phyloP scores from a whole-genome alignment of 805 yeast genomes.

The Hanseniaspora lachancei region DNA sequence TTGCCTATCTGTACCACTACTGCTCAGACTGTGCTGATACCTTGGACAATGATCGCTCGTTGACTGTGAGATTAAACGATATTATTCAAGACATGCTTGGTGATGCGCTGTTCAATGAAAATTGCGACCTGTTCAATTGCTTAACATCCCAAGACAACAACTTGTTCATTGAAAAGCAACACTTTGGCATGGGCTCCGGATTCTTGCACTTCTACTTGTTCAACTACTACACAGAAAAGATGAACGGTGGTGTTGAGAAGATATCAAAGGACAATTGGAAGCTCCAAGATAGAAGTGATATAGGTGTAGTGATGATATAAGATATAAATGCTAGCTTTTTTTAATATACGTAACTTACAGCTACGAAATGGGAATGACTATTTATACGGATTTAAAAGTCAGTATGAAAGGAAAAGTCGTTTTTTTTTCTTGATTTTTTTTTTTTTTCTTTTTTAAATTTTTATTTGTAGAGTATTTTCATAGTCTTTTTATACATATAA shows the following conservation, averaged over 20 bases:
- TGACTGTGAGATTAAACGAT: slow-evolving; percentile 46
- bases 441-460: background rate
- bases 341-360: too few relatives aligned
- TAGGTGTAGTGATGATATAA: slow-evolving; percentile 79
- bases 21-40: slow-evolving; percentile 50
- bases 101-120: slow-evolving; percentile 44
- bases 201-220: slow-evolving; percentile 78
- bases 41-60: slow-evolving; percentile 28
- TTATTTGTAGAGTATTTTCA: too few relatives aligned
- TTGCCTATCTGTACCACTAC: slow-evolving; percentile 83
- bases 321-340: too few relatives aligned
- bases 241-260: slow-evolving; percentile 65
- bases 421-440: background rate
- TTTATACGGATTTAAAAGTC: background rate
- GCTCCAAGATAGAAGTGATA: slow-evolving; percentile 49
- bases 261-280: slow-evolving; percentile 28
- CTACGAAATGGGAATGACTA: too few relatives aligned
- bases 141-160: slow-evolving; percentile 82
- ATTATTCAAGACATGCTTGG: slow-evolving; percentile 66
- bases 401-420: too few relatives aligned
- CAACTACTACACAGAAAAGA: slow-evolving; percentile 73
- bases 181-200: slow-evolving; percentile 92
- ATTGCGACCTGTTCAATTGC: slow-evolving; percentile 88
- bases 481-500: background rate
- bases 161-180: slow-evolving; percentile 63